A percentile compares a stretch with the other conserved stretches of the same genome.
phyloP scores from a whole-genome alignment of 371 early-diverging fungal species.

The Mucor ambiguus region DNA sequence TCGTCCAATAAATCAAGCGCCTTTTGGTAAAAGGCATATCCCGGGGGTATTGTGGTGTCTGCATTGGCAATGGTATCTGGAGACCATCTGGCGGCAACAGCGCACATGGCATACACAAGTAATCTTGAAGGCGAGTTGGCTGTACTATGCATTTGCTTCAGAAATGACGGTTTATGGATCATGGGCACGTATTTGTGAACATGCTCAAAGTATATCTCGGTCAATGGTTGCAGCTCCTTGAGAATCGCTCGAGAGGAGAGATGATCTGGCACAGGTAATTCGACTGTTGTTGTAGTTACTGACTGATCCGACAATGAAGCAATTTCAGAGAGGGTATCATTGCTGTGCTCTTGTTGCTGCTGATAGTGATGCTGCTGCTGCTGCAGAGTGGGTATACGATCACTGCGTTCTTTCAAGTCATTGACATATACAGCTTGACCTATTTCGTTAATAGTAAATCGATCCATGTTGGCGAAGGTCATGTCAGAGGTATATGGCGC shows the following conservation, averaged over 20 bases:
- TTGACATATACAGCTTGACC: constrained; percentile 50
- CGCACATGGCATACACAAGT: constrained; percentile 61
- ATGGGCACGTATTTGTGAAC: constrained; percentile 66
- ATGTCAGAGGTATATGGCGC: constrained; percentile 29
- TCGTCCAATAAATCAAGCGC: constrained; percentile 64
- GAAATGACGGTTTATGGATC: constrained; percentile 56
- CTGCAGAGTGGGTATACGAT: constrained; percentile 30
- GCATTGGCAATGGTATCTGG: constrained; percentile 13
- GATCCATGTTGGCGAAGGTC: constrained; percentile 17
- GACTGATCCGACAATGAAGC: constrained; percentile 25
- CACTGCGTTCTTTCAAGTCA: constrained; percentile 32
- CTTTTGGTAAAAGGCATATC: constrained; percentile 41
- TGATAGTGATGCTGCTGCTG: not conserved
- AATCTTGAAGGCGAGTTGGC: constrained; percentile 53
- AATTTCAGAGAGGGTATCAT: constrained; percentile 28
- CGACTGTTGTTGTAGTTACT: constrained; percentile 18
- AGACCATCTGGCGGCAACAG: constrained; percentile 56
- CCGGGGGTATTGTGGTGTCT: constrained; percentile 22
- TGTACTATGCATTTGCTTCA: constrained; percentile 46
- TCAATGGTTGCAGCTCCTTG: constrained; percentile 23
- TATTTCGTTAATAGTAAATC: constrained; percentile 44
- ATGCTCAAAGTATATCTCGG: constrained; percentile 53
- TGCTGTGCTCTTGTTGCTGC: not conserved
- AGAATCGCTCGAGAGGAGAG: constrained; percentile 14
- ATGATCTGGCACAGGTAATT: constrained; percentile 23